phyloP scores from a whole-genome alignment of 2,329 filamentous ascomycete species.

The Tolypocladium tundrense region DNA sequence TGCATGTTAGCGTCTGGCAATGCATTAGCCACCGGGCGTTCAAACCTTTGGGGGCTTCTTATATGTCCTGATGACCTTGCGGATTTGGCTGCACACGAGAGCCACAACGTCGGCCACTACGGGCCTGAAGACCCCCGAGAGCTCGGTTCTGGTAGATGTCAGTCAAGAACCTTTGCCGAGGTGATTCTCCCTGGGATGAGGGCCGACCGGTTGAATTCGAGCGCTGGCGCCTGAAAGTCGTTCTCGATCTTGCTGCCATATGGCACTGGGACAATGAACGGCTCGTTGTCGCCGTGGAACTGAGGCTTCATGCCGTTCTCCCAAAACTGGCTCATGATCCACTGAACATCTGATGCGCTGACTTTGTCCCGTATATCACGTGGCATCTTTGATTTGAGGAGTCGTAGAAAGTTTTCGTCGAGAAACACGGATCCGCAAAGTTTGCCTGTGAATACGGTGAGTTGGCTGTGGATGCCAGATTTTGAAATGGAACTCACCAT shows the following conservation, averaged over 20 bases:
- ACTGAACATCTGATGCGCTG: background rate
- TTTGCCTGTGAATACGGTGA: slow-evolving; percentile 12
- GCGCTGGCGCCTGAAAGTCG: background rate
- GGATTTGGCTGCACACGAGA: background rate
- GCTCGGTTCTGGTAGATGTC: slow-evolving; percentile 7
- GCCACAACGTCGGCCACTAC: background rate
- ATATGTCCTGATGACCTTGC: slow-evolving; percentile 4
- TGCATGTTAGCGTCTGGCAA: background rate
- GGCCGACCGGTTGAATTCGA: background rate
- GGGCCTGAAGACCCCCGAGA: slow-evolving; percentile 6
- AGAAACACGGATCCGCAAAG: slow-evolving; percentile 30
- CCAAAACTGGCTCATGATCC: slow-evolving; percentile 15
- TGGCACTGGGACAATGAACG: slow-evolving; percentile 11
- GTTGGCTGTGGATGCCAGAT: background rate
- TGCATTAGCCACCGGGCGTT: background rate
- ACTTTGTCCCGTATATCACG: background rate
- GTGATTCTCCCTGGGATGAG: slow-evolving; percentile 1
- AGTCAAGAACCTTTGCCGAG: background rate
- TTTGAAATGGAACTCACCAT: slow-evolving; percentile 14
- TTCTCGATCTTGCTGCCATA: background rate
- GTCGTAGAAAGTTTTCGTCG: slow-evolving; percentile 21
- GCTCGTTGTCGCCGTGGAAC: slow-evolving; percentile 8
- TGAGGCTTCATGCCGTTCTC: slow-evolving; percentile 18
- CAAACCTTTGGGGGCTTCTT: slow-evolving; percentile 14
- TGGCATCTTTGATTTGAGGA: slow-evolving; percentile 16